Evolutionary conservation across 2,329 filamentous ascomycete genomes (phyloP).

Genomic region (Fusarium algeriense): DNA sequence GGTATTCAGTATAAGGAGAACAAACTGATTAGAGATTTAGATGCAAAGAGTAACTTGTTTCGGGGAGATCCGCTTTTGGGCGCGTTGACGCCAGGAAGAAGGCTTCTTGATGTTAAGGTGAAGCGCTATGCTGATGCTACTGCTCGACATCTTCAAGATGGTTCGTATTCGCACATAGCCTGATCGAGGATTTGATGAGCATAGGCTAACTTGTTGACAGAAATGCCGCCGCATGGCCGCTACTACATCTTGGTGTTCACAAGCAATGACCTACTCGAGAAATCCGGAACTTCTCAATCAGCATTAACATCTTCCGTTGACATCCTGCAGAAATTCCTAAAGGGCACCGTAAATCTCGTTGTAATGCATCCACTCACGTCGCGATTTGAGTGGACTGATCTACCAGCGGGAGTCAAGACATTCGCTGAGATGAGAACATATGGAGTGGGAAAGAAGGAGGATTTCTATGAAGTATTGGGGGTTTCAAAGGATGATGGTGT

Average conservation of each 20-base stretch:
- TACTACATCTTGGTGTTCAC: conserved; percentile 2
- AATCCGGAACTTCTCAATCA: not conserved
- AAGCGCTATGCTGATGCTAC: conserved; percentile 23
- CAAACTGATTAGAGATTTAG: not conserved
- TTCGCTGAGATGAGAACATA: conserved; percentile 7
- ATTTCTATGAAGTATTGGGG: not conserved
- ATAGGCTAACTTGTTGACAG: not conserved
- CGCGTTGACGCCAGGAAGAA: not conserved
- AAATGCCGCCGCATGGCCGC: conserved; percentile 15
- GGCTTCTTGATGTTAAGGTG: conserved; percentile 13
- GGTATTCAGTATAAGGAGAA: conserved; percentile 17
- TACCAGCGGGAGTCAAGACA: not conserved
- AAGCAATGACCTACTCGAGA: not conserved
- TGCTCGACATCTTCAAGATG: conserved; percentile 4
- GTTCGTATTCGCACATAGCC: not conserved
- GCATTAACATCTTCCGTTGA: not conserved
- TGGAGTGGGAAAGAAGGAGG: conserved; percentile 11
- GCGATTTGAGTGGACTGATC: conserved; percentile 17
- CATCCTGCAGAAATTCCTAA: not conserved
- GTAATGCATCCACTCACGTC: not conserved
- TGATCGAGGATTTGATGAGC: not conserved
- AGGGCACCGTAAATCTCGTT: not conserved
- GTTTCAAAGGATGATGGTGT: conserved; percentile 10
- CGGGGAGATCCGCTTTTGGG: not conserved
- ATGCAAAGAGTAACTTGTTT: not conserved